phyloP scores from a whole-genome alignment of 257 asterid genomes.

The Solanum chiquidenum region DNA sequence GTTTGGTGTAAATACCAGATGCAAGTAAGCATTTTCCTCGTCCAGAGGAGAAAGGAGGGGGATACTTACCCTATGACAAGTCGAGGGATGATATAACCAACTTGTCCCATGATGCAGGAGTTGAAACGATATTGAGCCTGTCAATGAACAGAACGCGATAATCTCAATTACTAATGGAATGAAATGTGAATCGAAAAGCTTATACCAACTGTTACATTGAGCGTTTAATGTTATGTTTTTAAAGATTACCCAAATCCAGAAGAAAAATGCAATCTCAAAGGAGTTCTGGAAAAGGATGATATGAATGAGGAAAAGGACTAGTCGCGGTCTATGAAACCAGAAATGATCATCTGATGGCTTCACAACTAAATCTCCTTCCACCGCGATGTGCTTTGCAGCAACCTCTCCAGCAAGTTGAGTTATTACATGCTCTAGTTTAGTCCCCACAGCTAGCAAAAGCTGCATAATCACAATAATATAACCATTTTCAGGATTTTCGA shows the following conservation, averaged over 20 bases:
- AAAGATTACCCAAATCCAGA: slow-evolving; percentile 30
- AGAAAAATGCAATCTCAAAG: slow-evolving; percentile 32
- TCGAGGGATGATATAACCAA: slow-evolving; percentile 35
- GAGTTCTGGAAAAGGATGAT: slow-evolving; percentile 28
- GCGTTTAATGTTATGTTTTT: neutral
- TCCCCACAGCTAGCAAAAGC: slow-evolving; percentile 57
- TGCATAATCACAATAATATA: slow-evolving; percentile 6
- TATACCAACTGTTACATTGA: neutral
- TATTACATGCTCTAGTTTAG: slow-evolving; percentile 66
- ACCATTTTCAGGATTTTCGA: neutral
- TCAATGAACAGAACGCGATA: neutral
- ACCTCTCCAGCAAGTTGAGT: slow-evolving; percentile 25
- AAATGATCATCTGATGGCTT: slow-evolving; percentile 33
- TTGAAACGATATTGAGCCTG: slow-evolving; percentile 42
- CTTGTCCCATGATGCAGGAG: slow-evolving; percentile 71
- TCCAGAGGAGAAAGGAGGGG: neutral
- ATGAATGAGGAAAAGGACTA: slow-evolving; percentile 26
- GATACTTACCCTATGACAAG: slow-evolving; percentile 47
- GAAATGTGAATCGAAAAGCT: neutral
- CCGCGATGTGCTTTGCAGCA: slow-evolving; percentile 22
- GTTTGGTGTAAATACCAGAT: neutral
- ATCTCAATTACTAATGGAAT: neutral
- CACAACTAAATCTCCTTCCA: slow-evolving; percentile 21
- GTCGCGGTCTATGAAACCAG: slow-evolving; percentile 24
- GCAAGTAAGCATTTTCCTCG: neutral